Base-by-base conservation (phyloP, 2,329 filamentous ascomycete species). In the Colletotrichum magnum region DNA sequence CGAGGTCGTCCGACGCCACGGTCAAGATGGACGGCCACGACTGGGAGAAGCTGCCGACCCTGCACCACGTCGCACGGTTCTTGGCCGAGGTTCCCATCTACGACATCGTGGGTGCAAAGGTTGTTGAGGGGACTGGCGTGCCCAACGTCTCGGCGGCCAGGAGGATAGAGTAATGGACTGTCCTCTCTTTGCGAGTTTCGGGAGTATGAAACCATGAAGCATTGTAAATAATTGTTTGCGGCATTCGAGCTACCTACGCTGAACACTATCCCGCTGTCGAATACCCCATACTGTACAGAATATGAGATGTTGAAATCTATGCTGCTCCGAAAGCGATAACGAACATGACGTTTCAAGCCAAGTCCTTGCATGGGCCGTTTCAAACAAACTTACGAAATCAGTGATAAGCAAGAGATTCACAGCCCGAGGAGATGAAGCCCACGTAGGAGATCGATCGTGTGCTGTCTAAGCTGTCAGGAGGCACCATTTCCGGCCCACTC, bases 31-130 rank as follows among this genome's bases (percentile, higher is more conserved):
- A 87, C 47, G 79, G 78, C 0, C 72, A 85, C 16, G 84, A 88
- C 72, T 88, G 84, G 88, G 79, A 87, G 54, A 79, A 77, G 5
- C 74, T 91, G 67, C 90, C 89, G 0, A 92, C 89, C 2, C 77
- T 91, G 60, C 88, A 91, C 73, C 87, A 91, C 74, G 78, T 92
- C 9, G 78, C 88, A 5, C 76, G 78, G 21, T 79, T 83, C 15
- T 75, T 91, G 64, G 83, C 83, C 1, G 86, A 88, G 71, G 79
- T 92, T 5, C 89, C 88, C 0, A 76, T 90, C 2, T 89, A 87
- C 72, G 84, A 85, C 64, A 76, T 91, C 47, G 78, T 90, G 3
- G 80, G 83, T 39, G 88, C 84, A 1, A 89, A 87, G 77, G 79
- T 90, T 2, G 85, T 87, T 0, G 83, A 88, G 72, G 88, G 87